Percentiles rank a stretch among this genome's conserved stretches.
Conservation (phyloP, 2,329 filamentous ascomycete genomes). For the Aspergillus pseudotamarii region DNA sequence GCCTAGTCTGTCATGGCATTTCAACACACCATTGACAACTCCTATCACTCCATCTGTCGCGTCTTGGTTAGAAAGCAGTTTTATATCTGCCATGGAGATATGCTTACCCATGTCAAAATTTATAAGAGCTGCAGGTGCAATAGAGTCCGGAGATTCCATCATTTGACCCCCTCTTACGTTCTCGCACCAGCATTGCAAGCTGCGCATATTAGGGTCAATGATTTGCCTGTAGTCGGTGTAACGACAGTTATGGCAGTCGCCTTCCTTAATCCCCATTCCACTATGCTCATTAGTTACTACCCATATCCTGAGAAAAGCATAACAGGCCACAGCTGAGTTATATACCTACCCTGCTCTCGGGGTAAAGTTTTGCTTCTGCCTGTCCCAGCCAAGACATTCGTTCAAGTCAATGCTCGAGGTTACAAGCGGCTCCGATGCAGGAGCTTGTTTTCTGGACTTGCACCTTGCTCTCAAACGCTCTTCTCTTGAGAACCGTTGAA, state of each 20-base stretch:
- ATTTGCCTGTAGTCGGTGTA: no score
- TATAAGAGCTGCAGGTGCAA: no score
- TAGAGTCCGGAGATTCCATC: no score
- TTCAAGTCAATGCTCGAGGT: neutral
- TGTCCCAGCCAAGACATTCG: neutral
- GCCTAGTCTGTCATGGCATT: neutral
- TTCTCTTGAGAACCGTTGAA: no score
- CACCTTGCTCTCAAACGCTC: no score
- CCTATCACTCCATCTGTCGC: neutral
- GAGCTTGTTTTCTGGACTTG: no score
- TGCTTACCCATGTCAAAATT: neutral
- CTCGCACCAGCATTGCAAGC: no score
- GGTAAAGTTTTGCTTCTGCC: neutral
- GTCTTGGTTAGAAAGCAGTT: neutral
- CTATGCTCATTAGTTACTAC: neutral
- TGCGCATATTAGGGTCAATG: no score
- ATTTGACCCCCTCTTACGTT: no score
- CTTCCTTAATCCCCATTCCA: neutral
- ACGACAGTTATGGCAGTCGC: neutral
- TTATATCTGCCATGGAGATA: neutral
- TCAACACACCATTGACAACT: neutral
- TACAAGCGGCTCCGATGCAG: no score
- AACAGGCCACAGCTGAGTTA: no score
- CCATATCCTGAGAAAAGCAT: no score
- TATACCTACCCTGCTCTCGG: neutral